A percentile compares a stretch with the other conserved stretches of the same genome.
Conservation (phyloP, 805 yeast genomes). For the Pichia ethanolica region DNA sequence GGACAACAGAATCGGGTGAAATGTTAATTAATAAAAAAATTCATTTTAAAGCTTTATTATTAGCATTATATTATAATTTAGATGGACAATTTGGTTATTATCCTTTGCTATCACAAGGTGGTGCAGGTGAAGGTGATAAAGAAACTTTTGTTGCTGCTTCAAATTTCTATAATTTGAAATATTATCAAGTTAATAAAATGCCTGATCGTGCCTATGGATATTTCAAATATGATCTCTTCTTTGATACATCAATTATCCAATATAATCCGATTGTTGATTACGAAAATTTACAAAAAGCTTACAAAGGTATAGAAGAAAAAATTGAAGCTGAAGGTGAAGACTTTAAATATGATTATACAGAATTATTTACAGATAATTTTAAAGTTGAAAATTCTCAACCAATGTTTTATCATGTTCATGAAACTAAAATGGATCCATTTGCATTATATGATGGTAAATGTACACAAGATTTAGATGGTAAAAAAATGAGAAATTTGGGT, state of each 20-base stretch:
- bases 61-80: constrained; percentile 60
- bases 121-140: constrained; percentile 73
- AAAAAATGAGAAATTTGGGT: constrained; percentile 16
- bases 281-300: constrained; percentile 8
- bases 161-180: constrained; percentile 35
- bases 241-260: constrained; percentile 24
- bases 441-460: constrained; percentile 10
- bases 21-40: constrained; percentile 47
- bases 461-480: constrained; percentile 10
- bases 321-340: constrained; percentile 4
- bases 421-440: constrained; percentile 44
- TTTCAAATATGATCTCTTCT: constrained; percentile 16
- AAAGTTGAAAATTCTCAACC: constrained; percentile 15
- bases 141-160: constrained; percentile 69
- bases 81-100: constrained; percentile 57
- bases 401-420: constrained; percentile 34
- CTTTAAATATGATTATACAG: constrained; percentile 13
- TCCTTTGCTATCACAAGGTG: constrained; percentile 53
- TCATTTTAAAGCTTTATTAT: constrained; percentile 50
- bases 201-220: constrained; percentile 24
- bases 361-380: constrained; percentile 12
- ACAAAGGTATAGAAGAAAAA: constrained; percentile 4
- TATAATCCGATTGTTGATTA: constrained; percentile 23
- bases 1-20: constrained; percentile 62
- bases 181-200: constrained; percentile 40